Percentiles rank a stretch among this genome's conserved stretches.
phyloP scores from a whole-genome alignment of 495 filamentous ascomycete genomes.

The Trichoderma erinaceum region DNA sequence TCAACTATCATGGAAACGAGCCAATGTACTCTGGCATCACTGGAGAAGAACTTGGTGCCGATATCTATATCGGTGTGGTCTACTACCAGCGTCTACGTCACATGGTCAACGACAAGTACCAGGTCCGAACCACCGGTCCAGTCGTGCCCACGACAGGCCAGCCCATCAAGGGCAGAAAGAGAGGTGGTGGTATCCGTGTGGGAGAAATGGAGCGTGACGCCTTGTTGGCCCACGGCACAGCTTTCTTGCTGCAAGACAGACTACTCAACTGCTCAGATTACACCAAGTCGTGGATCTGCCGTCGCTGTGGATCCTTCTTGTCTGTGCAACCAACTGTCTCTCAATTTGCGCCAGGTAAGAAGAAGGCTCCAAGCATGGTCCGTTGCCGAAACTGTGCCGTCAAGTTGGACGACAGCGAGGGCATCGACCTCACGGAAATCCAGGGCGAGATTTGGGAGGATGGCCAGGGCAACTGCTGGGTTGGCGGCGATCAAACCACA shows the following conservation, averaged over 20 bases:
- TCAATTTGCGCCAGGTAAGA: constrained; percentile 54
- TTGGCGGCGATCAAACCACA: constrained; percentile 85
- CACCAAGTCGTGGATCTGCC: constrained; percentile 79
- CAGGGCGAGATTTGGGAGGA: constrained; percentile 85
- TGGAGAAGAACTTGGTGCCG: constrained; percentile 83
- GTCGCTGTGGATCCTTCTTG: constrained; percentile 79
- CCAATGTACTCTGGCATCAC: constrained; percentile 97
- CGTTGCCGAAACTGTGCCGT: constrained; percentile 80
- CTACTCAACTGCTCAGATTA: constrained; percentile 96
- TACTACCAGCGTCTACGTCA: constrained; percentile 97
- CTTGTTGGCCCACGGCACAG: constrained; percentile 86
- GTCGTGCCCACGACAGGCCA: constrained; percentile 86
- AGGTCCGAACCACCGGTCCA: constrained; percentile 91
- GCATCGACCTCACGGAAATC: constrained; percentile 51
- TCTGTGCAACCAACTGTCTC: constrained; percentile 73
- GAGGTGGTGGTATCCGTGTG: constrained; percentile 95
- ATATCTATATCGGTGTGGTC: constrained; percentile 95
- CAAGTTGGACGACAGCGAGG: constrained; percentile 48
- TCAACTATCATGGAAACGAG: constrained; percentile 97
- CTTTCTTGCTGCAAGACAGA: constrained; percentile 90
- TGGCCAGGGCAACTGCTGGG: constrained; percentile 69
- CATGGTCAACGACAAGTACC: constrained; percentile 99
- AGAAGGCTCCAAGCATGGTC: constrained; percentile 48
- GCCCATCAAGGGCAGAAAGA: constrained; percentile 91
- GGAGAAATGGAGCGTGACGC: constrained; percentile 99